Base-by-base conservation (phyloP, 352 stramenopile species). In the Pythium diclinum region DNA sequence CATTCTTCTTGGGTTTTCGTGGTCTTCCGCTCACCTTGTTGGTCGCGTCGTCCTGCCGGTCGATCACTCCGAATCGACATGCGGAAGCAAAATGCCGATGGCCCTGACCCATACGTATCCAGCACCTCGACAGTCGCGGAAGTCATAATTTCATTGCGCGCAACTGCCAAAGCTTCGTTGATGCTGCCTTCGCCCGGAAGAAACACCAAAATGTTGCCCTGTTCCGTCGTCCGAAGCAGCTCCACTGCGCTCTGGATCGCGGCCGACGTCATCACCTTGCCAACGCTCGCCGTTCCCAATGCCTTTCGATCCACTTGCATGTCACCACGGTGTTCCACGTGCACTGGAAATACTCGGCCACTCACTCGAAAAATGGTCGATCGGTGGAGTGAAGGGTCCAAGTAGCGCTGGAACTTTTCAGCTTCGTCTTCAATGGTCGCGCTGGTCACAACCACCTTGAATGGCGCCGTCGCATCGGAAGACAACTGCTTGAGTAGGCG, bases 331-430 rank as follows among this genome's bases (percentile, higher is more conserved):
- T 77, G 46, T 42, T 70, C 58, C 6, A 72, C 38, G 28, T 62
- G 54, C 3, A 77, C 67, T 19, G 71, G 71, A 63, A 77, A 77
- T 13, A 62, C n/a, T 34, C 70, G 56, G 11, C 70, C 70, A 14
- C 40, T 36, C 16, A 76, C 36, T n/a, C 23, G 48, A 13, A 76
- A 59, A 13, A 77, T 61, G 2, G 61, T 32, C 16, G 71, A 72
- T 3, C 51, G 21, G 7, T 25, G 5, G 3, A 42, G 25, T 0
- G 46, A 32, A 14, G 68, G 48, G 23, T 66, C 61, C 17, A 72
- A 36, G 46, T 74, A 72, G 0, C 11, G 16, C 30, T 75, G 61
- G 28, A 66, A 69, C 7, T 59, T 42, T 17, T 59, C 21, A 10
- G 58, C 69, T 9, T 71, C 47, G 3, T 61, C 44, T 25, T 53